Base-by-base conservation (phyloP, 441 rosid genomes). In the Populus tomentosa region DNA sequence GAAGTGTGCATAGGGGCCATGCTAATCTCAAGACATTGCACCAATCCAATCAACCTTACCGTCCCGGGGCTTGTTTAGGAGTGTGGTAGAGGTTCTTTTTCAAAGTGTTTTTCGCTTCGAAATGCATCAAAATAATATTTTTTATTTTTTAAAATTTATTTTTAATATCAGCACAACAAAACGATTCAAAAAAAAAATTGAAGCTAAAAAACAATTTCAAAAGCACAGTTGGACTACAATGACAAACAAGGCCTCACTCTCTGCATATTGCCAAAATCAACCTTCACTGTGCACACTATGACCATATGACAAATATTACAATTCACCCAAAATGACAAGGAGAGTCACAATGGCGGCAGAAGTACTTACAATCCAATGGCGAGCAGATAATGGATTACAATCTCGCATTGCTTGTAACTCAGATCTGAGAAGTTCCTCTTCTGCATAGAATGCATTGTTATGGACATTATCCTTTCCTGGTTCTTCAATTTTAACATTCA, bases 381-480 rank as follows among this genome's bases (percentile, higher is more conserved):
- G 93, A 71, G 97, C 98, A 30, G 93, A 72, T 81, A 87, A 79
- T 40, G 97, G 95, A 83, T 91, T 90, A 72, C 97, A 92, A 78
- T 94, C 95, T 75, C 97, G 92, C 92, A 79, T 90, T 14, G 97
- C 98, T 83, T 88, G 89, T 82, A 83, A 76, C 81, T 94, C 98
- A 7, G 94, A 82, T 83, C 72, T 86, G 71, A 94, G 93, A 70
- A 94, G 78, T 42, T 84, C 86, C 86, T 94, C 95, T 82, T 92
- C 93, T 5, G 97, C 94, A 85, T 84, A 94, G 87, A 94, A 94
- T 30, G 98, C 98, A 84, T 94, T 94, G 83, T 85, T 90, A 79
- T 90, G 98, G 76, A 94, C 84, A 86, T 94, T 94, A 69, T 87
- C 85, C 73, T 87, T 89, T 73, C 98, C 98, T 3, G 97, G 95